phyloP scores from a whole-genome alignment of 352 stramenopile genomes.

The Phytophthora sansomeana region DNA sequence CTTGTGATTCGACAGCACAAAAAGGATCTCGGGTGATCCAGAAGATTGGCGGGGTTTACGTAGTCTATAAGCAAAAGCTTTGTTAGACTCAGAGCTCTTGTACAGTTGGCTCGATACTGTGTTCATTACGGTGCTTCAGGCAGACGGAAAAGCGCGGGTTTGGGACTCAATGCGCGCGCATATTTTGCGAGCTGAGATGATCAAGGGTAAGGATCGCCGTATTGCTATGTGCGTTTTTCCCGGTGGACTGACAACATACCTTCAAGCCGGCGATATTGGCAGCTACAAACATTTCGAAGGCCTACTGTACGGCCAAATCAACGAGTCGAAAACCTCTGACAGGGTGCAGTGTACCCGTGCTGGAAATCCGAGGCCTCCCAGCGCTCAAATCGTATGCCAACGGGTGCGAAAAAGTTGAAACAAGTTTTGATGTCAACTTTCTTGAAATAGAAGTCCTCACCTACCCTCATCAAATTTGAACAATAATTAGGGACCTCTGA shows the following conservation, averaged over 20 bases:
- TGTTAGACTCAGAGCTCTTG: background rate
- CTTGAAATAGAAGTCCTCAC: too few relatives aligned
- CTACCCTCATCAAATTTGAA: too few relatives aligned
- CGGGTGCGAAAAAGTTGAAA: too few relatives aligned
- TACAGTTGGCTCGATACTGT: background rate
- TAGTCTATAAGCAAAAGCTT: conserved; percentile 1
- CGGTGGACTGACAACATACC: background rate
- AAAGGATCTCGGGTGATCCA: background rate
- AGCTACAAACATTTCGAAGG: conserved; percentile 1
- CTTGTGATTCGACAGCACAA: conserved; percentile 1
- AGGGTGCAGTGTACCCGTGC: too few relatives aligned
- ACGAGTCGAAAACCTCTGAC: too few relatives aligned
- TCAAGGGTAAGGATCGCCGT: background rate
- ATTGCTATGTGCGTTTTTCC: background rate
- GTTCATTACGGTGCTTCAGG: background rate
- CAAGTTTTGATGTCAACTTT: too few relatives aligned
- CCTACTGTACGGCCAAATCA: too few relatives aligned
- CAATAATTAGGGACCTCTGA: too few relatives aligned
- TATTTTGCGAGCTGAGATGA: background rate
- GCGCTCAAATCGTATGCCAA: too few relatives aligned
- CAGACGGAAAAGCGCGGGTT: background rate
- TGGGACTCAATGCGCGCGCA: background rate
- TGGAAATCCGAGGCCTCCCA: too few relatives aligned
- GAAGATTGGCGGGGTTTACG: background rate
- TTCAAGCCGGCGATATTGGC: background rate